These are phyloP conservation scores for Phaeosphaeriaceae sp. DNA, from an alignment of 2,329 filamentous ascomycete genomes.

Conservation along the genomic window DNA sequence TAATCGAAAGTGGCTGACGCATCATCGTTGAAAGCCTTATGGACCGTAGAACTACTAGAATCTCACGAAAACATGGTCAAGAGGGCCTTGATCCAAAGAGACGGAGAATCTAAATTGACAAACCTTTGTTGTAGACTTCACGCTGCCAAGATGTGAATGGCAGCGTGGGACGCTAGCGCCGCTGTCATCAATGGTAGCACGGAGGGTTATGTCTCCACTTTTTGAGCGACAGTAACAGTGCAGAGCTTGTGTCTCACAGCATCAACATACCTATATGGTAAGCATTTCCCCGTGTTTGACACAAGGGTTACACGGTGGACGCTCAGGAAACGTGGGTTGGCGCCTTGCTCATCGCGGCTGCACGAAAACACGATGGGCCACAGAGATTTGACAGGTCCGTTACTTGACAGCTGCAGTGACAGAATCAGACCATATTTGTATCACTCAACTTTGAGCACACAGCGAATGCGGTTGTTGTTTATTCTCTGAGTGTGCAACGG, in stretches of 20 bases:
- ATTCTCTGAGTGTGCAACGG: constrained; percentile 32
- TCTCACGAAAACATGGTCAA: neutral
- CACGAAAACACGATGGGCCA: constrained; percentile 32
- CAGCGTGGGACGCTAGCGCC: constrained; percentile 19
- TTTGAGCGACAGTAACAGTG: constrained; percentile 39
- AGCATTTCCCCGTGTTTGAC: constrained; percentile 25
- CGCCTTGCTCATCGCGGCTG: constrained; percentile 31
- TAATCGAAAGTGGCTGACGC: neutral
- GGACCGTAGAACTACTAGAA: neutral
- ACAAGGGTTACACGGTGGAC: constrained; percentile 22
- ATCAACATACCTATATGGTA: constrained; percentile 25
- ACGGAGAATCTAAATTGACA: constrained; percentile 8
- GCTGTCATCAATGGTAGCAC: constrained; percentile 23
- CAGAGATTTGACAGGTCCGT: constrained; percentile 42
- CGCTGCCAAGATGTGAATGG: constrained; percentile 40
- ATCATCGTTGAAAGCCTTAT: neutral
- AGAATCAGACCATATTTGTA: constrained; percentile 36
- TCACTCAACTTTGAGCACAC: constrained; percentile 14
- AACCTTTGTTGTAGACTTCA: constrained; percentile 20
- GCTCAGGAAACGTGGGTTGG: constrained; percentile 38
- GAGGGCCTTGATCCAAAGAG: neutral
- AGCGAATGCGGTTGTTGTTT: constrained; percentile 14
- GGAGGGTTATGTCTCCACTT: constrained; percentile 27
- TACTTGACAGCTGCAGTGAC: constrained; percentile 41
- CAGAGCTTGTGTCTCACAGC: constrained; percentile 39